Evolutionary conservation across 2,329 filamentous ascomycete species (phyloP).

Genomic region (Parasarocladium wereldwijsianum): DNA sequence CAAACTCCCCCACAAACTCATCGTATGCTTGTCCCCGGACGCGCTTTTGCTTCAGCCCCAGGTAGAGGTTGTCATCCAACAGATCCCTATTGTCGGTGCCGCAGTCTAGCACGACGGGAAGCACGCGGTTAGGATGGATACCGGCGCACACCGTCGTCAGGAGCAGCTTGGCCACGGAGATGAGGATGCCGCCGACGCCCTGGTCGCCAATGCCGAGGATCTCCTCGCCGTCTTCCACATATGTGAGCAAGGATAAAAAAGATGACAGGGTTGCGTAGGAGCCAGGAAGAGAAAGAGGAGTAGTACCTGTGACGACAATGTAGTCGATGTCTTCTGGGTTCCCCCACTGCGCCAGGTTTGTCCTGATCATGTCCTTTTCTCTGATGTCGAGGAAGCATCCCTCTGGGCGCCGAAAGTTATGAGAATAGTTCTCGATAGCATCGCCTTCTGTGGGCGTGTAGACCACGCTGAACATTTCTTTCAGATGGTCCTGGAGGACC

Average conservation of each 20-base stretch:
- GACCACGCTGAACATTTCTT: slow-evolving; percentile 82
- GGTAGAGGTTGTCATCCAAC: slow-evolving; percentile 62
- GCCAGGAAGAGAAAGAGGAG: slow-evolving; percentile 6
- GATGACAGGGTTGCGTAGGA: no score
- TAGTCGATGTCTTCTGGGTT: slow-evolving; percentile 65
- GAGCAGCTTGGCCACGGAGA: slow-evolving; percentile 70
- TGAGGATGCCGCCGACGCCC: slow-evolving; percentile 71
- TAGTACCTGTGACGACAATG: slow-evolving; percentile 66
- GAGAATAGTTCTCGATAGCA: slow-evolving; percentile 72
- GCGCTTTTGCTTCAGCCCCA: slow-evolving; percentile 55
- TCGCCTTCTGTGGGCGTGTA: slow-evolving; percentile 87
- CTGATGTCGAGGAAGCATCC: slow-evolving; percentile 70
- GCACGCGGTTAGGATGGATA: slow-evolving; percentile 61
- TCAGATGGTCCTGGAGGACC: slow-evolving; percentile 62
- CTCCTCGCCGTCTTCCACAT: slow-evolving; percentile 38
- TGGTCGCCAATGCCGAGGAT: slow-evolving; percentile 86
- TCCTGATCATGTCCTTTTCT: slow-evolving; percentile 49
- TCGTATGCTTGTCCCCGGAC: slow-evolving; percentile 61
- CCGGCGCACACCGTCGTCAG: slow-evolving; percentile 79
- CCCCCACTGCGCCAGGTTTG: slow-evolving; percentile 55
- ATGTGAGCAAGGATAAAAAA: no score
- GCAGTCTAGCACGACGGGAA: slow-evolving; percentile 74
- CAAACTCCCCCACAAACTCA: slow-evolving; percentile 60
- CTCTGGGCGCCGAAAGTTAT: slow-evolving; percentile 62
- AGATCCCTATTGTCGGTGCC: slow-evolving; percentile 70